Base-by-base conservation (phyloP, 2,329 filamentous ascomycete genomes). In the Penicillium olsonii region DNA sequence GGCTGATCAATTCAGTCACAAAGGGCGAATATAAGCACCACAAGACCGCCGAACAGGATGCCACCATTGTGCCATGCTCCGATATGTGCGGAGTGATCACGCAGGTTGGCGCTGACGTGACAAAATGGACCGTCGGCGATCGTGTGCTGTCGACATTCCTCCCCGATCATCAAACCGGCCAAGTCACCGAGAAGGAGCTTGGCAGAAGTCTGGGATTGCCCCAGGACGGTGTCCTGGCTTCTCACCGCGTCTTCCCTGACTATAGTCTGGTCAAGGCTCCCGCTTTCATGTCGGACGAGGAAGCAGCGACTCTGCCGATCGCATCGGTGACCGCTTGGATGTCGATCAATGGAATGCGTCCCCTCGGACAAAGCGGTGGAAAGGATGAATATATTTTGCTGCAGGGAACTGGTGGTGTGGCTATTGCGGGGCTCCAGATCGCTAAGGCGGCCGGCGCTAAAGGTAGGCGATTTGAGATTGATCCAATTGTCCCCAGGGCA, bases 1-100 rank as follows among this genome's bases (percentile, higher is more conserved):
- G 26, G 10, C 41, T 50, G 24, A 53, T 15, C 2, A 5, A 22
- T 5, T 31, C 50, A 85, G 85, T 88, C 17, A 76, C 75, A 61
- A 84, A 79, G 73, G 86, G 86, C 24, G 73, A 82, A 11, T 89
- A 88, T 72, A 83, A 76, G 63, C 84, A 88, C 68, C 84, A 88
- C 71, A 77, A 79, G 57, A 75, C 77, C 4, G 70, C 83, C 38
- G 68, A 65, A 31, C 61, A 71, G 50, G 54, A 60, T 41, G 44
- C 66, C 44, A 51, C 75, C 47, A 60, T 88, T 11, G 82, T 88
- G 1, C 84, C 85, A 1, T 85, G 83, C 67, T 87, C 84, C 18
- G 87, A 90, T 68, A 87, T 87, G 77, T 87, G 84, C 68, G 87
- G 86, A 37, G 75, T 76, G 8, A 73, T 89, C 38, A 71, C 81